Conservation (phyloP, 805 yeast genomes). For the Phaffomyces antillensis region DNA sequence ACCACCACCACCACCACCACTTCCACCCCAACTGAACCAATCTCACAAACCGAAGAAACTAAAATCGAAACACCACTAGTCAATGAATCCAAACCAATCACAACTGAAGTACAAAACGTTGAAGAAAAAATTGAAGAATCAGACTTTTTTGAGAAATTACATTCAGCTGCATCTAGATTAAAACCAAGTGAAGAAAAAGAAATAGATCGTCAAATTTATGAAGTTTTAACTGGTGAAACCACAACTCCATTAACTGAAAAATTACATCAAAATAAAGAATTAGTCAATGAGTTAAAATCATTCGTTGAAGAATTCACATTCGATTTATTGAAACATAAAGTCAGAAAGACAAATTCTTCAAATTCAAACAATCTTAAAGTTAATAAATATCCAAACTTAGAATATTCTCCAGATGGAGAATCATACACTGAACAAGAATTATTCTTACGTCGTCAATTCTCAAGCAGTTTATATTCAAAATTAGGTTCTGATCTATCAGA, state of each 20-base stretch:
- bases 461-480: slow-evolving; percentile 43
- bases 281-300: slow-evolving; percentile 13
- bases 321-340: slow-evolving; percentile 13
- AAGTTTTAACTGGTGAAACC: slow-evolving; percentile 18
- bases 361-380: slow-evolving; percentile 4
- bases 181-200: slow-evolving; percentile 10
- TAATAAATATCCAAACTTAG: slow-evolving; percentile 51
- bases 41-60: slow-evolving; percentile 1
- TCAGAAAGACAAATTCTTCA: slow-evolving; percentile 1
- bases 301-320: slow-evolving; percentile 19
- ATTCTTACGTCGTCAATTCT: slow-evolving; percentile 63
- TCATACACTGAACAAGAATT: slow-evolving; percentile 76
- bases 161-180: slow-evolving; percentile 15
- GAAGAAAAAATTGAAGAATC: slow-evolving; percentile 4
- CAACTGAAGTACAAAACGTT: not conserved
- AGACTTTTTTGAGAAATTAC: slow-evolving; percentile 15
- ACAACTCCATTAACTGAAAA: slow-evolving; percentile 11
- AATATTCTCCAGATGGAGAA: slow-evolving; percentile 50
- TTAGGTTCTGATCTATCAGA: slow-evolving; percentile 58
- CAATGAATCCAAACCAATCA: not conserved
- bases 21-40: slow-evolving; percentile 4
- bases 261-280: slow-evolving; percentile 14
- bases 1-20: slow-evolving; percentile 13
- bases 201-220: slow-evolving; percentile 16
- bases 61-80: not conserved